phyloP scores from a whole-genome alignment of 306 rosid species.

The Lathyrus aphaca region DNA sequence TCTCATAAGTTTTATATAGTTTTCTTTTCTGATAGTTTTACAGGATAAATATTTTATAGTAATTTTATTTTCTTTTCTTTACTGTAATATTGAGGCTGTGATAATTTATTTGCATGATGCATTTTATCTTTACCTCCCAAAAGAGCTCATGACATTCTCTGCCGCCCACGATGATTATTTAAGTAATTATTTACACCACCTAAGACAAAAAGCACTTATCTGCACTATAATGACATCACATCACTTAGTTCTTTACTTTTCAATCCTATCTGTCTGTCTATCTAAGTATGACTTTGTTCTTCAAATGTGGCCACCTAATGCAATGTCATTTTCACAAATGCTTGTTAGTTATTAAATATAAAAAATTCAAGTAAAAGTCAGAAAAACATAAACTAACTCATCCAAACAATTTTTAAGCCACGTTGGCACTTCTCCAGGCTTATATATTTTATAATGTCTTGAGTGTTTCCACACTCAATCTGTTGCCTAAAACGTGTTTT shows the following conservation, averaged over 20 bases:
- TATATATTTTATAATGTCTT: not conserved
- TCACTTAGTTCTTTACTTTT: not conserved
- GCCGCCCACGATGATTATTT: not conserved
- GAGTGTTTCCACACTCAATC: slow-evolving; percentile 15
- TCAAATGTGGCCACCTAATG: too few species aligned
- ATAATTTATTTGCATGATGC: not conserved
- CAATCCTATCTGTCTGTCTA: too few species aligned
- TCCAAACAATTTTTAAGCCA: slow-evolving; percentile 7
- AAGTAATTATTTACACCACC: slow-evolving; percentile 6
- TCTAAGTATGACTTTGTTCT: too few species aligned
- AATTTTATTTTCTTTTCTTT: too few species aligned
- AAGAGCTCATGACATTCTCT: not conserved
- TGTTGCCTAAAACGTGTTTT: slow-evolving; percentile 16
- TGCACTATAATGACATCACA: slow-evolving; percentile 37
- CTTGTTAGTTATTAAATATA: not conserved
- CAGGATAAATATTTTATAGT: too few species aligned
- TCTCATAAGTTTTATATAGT: too few species aligned
- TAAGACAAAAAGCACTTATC: slow-evolving; percentile 36
- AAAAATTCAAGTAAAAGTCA: slow-evolving; percentile 34
- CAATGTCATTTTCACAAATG: slow-evolving; percentile 20
- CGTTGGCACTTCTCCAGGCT: slow-evolving; percentile 16
- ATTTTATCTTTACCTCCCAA: slow-evolving; percentile 16
- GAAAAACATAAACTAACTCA: not conserved
- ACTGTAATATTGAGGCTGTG: too few species aligned
- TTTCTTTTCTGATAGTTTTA: too few species aligned